Conservation (phyloP, 192 early-diverging fungal genomes). For the Umbelopsis isabellina region DNA sequence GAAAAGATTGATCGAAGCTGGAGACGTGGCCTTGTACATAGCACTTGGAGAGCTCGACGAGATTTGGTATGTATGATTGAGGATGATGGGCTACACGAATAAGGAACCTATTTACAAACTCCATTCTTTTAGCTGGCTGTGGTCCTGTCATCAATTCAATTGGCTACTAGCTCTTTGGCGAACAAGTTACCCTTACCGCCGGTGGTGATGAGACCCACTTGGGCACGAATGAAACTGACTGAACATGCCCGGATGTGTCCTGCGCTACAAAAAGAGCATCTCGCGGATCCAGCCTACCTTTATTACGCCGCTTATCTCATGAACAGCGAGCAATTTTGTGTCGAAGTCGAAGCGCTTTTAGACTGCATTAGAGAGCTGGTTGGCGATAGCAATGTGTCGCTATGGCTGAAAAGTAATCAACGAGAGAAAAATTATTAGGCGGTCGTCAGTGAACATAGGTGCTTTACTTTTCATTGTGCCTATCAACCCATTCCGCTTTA, state of each 20-base stretch:
- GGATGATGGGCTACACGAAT: background rate
- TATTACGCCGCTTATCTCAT: conserved; percentile 44
- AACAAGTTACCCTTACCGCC: conserved; percentile 42
- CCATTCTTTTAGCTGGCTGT: conserved; percentile 27
- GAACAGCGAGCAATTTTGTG: conserved; percentile 42
- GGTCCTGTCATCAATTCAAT: conserved; percentile 38
- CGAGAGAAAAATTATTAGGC: too few species aligned
- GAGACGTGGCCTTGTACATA: conserved; percentile 27
- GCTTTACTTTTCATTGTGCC: too few species aligned
- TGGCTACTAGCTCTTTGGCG: conserved; percentile 37
- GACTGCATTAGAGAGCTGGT: conserved; percentile 35
- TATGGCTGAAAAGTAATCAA: conserved; percentile 25
- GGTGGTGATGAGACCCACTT: conserved; percentile 34
- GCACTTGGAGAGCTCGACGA: conserved; percentile 37
- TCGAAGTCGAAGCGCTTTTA: conserved; percentile 37
- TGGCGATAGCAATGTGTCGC: conserved; percentile 38
- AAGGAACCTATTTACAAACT: background rate
- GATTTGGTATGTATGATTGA: conserved; percentile 25
- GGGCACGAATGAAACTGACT: conserved; percentile 27
- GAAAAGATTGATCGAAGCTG: conserved; percentile 33
- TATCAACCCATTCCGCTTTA: too few species aligned
- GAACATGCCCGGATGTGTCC: conserved; percentile 26
- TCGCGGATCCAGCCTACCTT: conserved; percentile 34
- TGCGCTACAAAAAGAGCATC: conserved; percentile 14
- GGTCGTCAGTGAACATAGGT: too few species aligned